phyloP scores from a whole-genome alignment of 2,329 filamentous ascomycete species.

The Stromatinia cepivora region DNA sequence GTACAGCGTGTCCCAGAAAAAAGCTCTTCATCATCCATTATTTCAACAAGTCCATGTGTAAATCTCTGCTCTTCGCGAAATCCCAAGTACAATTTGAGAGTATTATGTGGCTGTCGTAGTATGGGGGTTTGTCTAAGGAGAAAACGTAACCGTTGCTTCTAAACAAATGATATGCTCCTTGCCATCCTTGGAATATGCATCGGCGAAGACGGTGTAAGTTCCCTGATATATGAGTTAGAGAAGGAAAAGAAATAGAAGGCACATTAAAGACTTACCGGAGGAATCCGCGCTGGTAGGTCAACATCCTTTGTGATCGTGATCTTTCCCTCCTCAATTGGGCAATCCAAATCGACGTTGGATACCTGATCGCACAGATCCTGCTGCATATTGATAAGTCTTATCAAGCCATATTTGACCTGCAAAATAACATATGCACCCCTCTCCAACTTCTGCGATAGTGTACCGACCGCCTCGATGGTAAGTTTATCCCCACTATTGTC shows the following conservation, averaged over 20 bases:
- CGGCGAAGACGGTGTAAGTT: conserved; percentile 84
- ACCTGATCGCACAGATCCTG: conserved; percentile 89
- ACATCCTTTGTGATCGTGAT: conserved; percentile 77
- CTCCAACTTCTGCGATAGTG: conserved; percentile 69
- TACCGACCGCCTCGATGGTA: conserved; percentile 74
- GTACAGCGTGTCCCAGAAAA: conserved; percentile 25
- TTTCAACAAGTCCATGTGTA: conserved; percentile 18
- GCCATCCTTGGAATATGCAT: conserved; percentile 74
- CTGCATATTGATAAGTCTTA: conserved; percentile 78
- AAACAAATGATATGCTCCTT: conserved; percentile 78
- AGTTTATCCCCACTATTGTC: conserved; percentile 70
- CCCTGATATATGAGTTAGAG: conserved; percentile 56
- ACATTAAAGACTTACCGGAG: conserved; percentile 65
- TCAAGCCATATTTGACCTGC: conserved; percentile 90
- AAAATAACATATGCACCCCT: conserved; percentile 80
- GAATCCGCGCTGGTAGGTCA: conserved; percentile 81
- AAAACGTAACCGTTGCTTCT: conserved; percentile 69
- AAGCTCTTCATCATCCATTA: conserved; percentile 14
- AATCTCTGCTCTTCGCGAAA: neutral
- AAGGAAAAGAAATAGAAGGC: too few species aligned
- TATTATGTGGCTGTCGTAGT: conserved; percentile 15
- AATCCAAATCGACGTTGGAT: conserved; percentile 82
- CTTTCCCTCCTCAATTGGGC: conserved; percentile 80
- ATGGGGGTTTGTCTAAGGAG: conserved; percentile 3
- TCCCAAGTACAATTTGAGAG: conserved; percentile 6